Evolutionary conservation across 2,329 filamentous ascomycete species (phyloP).

Genomic region (Hortaea werneckii): DNA sequence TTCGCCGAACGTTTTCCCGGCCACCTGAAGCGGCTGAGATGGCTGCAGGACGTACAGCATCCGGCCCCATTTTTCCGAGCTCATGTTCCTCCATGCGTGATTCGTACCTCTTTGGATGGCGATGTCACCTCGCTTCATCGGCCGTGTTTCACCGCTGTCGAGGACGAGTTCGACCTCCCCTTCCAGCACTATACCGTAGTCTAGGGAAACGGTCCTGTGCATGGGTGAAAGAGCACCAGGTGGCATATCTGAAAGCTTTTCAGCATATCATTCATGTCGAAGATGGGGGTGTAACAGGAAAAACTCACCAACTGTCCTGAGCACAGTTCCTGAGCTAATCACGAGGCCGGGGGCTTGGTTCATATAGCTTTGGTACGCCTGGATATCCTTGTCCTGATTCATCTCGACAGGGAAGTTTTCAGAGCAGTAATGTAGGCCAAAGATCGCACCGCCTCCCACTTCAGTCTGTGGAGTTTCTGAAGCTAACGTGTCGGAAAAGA

Average conservation of each 20-base stretch:
- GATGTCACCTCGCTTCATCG: slow-evolving; percentile 23
- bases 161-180: slow-evolving; percentile 24
- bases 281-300: too few species aligned
- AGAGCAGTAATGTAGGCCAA: slow-evolving; percentile 42
- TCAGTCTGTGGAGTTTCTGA: slow-evolving; percentile 22
- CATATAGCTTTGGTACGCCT: slow-evolving; percentile 35
- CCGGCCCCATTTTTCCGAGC: slow-evolving; percentile 21
- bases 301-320: slow-evolving; percentile 25
- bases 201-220: slow-evolving; percentile 24
- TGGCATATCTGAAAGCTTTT: slow-evolving; percentile 11
- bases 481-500: slow-evolving; percentile 14
- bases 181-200: slow-evolving; percentile 25
- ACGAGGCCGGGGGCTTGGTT: slow-evolving; percentile 38
- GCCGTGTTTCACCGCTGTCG: slow-evolving; percentile 21
- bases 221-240: slow-evolving; percentile 18
- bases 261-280: not conserved
- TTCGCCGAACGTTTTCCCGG: slow-evolving; percentile 21
- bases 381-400: slow-evolving; percentile 36
- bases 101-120: slow-evolving; percentile 25
- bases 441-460: slow-evolving; percentile 28
- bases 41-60: slow-evolving; percentile 27
- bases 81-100: slow-evolving; percentile 26
- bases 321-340: slow-evolving; percentile 37
- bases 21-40: slow-evolving; percentile 19
- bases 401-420: slow-evolving; percentile 38